phyloP scores from a whole-genome alignment of 176 grass and related monocot species.

The Hsuehochloa calcarea region DNA sequence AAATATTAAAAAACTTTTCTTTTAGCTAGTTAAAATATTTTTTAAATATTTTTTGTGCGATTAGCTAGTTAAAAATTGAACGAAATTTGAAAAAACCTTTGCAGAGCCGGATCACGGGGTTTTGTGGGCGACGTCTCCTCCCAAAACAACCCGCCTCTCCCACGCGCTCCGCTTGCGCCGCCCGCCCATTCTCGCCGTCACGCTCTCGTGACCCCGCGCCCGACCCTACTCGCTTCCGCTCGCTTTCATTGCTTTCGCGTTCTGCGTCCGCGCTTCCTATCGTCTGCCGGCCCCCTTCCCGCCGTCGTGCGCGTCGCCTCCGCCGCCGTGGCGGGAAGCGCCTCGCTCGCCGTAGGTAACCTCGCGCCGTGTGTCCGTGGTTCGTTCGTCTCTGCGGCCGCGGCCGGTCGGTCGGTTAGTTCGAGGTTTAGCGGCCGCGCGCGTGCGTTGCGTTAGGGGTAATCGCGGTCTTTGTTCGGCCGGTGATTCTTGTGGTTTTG shows the following conservation, averaged over 20 bases:
- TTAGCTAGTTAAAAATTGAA: too few species aligned
- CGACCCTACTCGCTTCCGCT: neutral
- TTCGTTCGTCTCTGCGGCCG: too few species aligned
- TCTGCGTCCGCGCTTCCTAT: neutral
- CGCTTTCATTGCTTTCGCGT: neutral
- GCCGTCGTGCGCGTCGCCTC: neutral
- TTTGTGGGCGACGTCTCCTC: neutral
- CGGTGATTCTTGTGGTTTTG: neutral
- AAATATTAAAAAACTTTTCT: too few species aligned
- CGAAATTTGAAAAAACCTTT: too few species aligned
- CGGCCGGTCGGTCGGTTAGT: neutral
- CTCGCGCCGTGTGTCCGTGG: too few species aligned
- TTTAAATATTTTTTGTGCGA: too few species aligned
- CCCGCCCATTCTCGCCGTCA: neutral
- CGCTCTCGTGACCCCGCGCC: conserved; percentile 22
- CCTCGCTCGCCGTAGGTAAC: neutral
- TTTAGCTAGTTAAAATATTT: too few species aligned
- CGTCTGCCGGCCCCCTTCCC: neutral
- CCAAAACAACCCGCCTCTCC: neutral
- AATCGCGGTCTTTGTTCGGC: neutral
- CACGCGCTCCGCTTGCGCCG: neutral
- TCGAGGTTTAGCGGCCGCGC: neutral
- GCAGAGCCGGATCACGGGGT: too few species aligned
- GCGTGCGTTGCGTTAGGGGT: neutral
- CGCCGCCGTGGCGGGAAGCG: conserved; percentile 27